Base-by-base conservation (phyloP, 1,284 basidiomycete genomes). In the Pisolithus thermaeus region DNA sequence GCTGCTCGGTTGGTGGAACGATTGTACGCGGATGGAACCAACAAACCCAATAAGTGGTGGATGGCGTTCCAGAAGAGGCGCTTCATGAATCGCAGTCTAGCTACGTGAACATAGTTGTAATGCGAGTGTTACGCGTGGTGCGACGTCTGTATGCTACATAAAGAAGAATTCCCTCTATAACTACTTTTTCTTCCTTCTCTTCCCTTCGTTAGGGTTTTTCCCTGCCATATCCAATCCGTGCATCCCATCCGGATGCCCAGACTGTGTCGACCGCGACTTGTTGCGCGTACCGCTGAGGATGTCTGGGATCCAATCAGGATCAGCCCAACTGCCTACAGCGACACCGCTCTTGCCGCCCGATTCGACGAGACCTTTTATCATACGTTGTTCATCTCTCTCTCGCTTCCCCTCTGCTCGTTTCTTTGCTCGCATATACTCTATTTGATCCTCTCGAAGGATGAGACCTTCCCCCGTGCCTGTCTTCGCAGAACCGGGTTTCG, bases 1-100 rank as follows among this genome's bases (percentile, higher is more conserved):
- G 90, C 92, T 16, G 76, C 83, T 12, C 83, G 97, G 40, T 72
- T 99, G 50, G 81, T 94, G 32, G 93, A 97, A 62, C 81, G 85
- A 52, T 75, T 99, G 39, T 99, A 98, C 69, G 81, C 86, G 61
- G 78, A 95, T 73, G 81, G 89, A 46, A 83, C 86, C 4, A 85
- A 87, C 52, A 92, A 89, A 66, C 94, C 97, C 1, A 97, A 90
- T 79, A 99, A 99, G 72, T 99, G 96, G 96, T 99, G 97, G 97
- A 93, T 99, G 88, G 89, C 92, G 36, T 99, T 99, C 83, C 95
- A 95, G 73, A 97, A 96, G 80, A 83, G 94, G 65, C 81, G 89
- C 41, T 94, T 94, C 80, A 93, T 94, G 90, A 90, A 91, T 74
- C 87, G 91, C 66, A 90, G 87, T 66, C 69, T 91, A 64, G 84